These are phyloP conservation scores for Bryopsis sp. DNA, from an alignment of 139 green algal species.

Conservation along the genomic window DNA sequence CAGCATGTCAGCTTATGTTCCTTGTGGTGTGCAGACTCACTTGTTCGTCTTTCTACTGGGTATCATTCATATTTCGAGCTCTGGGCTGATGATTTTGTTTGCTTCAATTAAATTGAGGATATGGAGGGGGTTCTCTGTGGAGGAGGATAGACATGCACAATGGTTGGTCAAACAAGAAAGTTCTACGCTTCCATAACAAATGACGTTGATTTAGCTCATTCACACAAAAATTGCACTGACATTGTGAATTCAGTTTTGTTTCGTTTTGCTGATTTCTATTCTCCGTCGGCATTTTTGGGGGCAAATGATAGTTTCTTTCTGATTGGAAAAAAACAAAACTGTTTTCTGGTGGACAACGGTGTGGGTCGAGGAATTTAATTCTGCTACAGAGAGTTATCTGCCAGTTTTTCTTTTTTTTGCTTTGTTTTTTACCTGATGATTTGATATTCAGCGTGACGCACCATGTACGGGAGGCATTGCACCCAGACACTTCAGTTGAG, in stretches of 20 bases:
- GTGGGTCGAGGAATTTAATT: background rate
- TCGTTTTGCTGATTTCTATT: too few relatives aligned
- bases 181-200: background rate
- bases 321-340: background rate
- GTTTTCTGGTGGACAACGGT: background rate
- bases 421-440: background rate
- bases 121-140: background rate
- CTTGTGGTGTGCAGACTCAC: conserved; percentile 12
- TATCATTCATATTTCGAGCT: conserved; percentile 4
- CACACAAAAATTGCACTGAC: background rate
- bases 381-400: background rate
- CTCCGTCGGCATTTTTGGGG: too few relatives aligned
- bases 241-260: background rate
- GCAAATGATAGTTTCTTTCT: too few relatives aligned
- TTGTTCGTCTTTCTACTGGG: conserved; percentile 4
- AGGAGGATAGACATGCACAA: conserved; percentile 7
- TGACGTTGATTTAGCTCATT: background rate
- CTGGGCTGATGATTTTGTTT: conserved; percentile 4
- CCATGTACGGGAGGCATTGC: background rate
- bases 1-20: too few relatives aligned
- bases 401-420: background rate
- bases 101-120: background rate
- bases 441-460: background rate
- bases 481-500: background rate
- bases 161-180: background rate